These are phyloP conservation scores for Aspergillaceae sp. DNA, from an alignment of 2,329 filamentous ascomycete genomes.

Conservation along the genomic window DNA sequence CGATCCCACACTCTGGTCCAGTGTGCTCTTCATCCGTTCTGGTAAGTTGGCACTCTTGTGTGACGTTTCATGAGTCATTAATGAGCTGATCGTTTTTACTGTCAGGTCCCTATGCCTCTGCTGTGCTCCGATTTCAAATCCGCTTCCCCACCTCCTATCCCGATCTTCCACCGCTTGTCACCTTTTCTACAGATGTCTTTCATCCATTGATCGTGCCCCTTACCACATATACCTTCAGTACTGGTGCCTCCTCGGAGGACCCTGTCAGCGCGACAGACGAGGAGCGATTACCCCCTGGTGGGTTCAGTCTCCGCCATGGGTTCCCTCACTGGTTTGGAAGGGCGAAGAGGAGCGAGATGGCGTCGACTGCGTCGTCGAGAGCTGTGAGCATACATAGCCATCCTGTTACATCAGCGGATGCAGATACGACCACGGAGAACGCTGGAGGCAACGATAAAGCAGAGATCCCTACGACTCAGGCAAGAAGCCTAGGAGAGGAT, in stretches of 20 bases:
- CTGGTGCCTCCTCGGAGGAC: conserved; percentile 63
- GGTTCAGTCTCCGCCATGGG: conserved; percentile 81
- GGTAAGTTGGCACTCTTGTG: conserved; percentile 44
- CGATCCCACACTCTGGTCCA: conserved; percentile 74
- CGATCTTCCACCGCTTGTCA: conserved; percentile 68
- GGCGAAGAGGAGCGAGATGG: conserved; percentile 36
- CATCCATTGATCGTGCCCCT: conserved; percentile 86
- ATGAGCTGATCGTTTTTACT: conserved; percentile 6
- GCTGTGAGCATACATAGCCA: conserved; percentile 37
- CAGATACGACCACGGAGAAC: conserved; percentile 1
- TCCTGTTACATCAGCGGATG: conserved; percentile 1
- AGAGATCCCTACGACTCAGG: conserved; percentile 3
- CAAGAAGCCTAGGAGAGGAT: not conserved
- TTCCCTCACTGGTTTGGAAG: conserved; percentile 85
- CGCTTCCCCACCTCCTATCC: conserved; percentile 79
- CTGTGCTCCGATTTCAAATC: conserved; percentile 82
- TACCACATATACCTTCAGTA: conserved; percentile 90
- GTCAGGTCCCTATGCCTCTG: conserved; percentile 77
- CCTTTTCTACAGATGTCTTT: conserved; percentile 87
- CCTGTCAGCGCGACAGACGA: conserved; percentile 77
- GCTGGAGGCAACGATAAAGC: conserved; percentile 1
- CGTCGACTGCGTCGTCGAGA: conserved; percentile 30
- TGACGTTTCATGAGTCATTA: not conserved
- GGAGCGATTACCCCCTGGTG: conserved; percentile 74
- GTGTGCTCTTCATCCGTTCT: conserved; percentile 83